These are phyloP conservation scores for Colletotrichum eleusines DNA, from an alignment of 2,329 filamentous ascomycete species.

Conservation along the genomic window DNA sequence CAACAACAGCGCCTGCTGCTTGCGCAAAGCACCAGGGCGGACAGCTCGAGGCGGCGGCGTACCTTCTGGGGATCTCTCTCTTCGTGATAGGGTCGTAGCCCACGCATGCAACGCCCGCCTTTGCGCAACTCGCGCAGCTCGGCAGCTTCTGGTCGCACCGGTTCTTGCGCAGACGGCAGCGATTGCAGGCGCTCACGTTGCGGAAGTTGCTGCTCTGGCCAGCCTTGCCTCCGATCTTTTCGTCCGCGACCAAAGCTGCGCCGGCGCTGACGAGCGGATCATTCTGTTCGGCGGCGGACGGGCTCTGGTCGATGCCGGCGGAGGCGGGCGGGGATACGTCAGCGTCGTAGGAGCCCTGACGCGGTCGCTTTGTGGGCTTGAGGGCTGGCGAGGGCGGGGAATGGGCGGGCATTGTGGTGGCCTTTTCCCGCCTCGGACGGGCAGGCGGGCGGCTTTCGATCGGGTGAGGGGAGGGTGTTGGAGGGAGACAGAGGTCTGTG, in stretches of 20 bases:
- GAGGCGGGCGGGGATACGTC: conserved; percentile 55
- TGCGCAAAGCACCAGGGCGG: not conserved
- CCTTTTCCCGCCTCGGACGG: not conserved
- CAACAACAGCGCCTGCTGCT: not conserved
- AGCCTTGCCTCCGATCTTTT: conserved; percentile 54
- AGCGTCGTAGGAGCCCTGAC: conserved; percentile 63
- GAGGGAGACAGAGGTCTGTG: not conserved
- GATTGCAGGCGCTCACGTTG: conserved; percentile 94
- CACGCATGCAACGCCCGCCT: conserved; percentile 90
- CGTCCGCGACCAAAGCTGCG: conserved; percentile 47
- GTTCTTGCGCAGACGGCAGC: conserved; percentile 92
- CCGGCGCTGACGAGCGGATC: conserved; percentile 45
- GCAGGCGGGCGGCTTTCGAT: not conserved
- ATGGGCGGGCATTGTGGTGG: conserved; percentile 57
- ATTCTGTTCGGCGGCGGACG: conserved; percentile 47
- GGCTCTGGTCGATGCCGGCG: conserved; percentile 53
- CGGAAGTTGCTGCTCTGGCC: conserved; percentile 77
- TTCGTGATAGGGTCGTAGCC: conserved; percentile 98
- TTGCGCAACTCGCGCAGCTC: conserved; percentile 91
- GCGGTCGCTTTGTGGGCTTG: conserved; percentile 69
- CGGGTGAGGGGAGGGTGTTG: not conserved
- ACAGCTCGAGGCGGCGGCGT: conserved; percentile 52
- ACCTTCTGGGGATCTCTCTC: conserved; percentile 92
- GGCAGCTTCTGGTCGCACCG: conserved; percentile 94
- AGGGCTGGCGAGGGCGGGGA: conserved; percentile 63